Conservation (phyloP, 257 asterid genomes). For the Fraxinus excelsior region DNA sequence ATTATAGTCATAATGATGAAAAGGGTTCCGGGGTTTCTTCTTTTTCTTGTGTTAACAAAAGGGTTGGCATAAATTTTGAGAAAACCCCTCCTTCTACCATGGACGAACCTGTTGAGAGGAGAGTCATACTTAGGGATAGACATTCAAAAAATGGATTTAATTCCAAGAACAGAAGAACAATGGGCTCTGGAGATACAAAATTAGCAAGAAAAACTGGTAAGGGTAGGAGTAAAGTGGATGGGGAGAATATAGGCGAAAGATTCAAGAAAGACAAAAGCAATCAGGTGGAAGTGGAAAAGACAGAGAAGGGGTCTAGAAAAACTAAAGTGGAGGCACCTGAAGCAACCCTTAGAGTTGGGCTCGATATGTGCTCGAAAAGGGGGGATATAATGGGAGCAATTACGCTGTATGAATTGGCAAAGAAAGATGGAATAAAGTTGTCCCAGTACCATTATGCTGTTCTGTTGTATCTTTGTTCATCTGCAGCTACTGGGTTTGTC, state of each 20-base stretch:
- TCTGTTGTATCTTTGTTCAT: constrained; percentile 81
- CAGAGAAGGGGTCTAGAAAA: constrained; percentile 47
- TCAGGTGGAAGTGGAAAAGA: constrained; percentile 31
- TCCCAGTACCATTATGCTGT: constrained; percentile 79
- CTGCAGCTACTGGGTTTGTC: constrained; percentile 79
- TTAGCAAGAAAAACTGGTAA: constrained; percentile 22
- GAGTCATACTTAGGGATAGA: constrained; percentile 49
- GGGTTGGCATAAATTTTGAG: constrained; percentile 20
- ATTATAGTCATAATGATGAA: constrained; percentile 26
- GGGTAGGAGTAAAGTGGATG: constrained; percentile 17
- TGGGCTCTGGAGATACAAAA: constrained; percentile 28
- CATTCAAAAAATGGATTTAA: constrained; percentile 37
- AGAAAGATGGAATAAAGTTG: constrained; percentile 50
- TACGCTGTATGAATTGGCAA: constrained; percentile 61
- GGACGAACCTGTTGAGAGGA: constrained; percentile 40
- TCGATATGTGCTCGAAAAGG: constrained; percentile 76
- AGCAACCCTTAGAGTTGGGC: constrained; percentile 51
- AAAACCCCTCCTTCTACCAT: constrained; percentile 19
- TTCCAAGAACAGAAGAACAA: constrained; percentile 33
- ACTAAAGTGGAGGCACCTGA: constrained; percentile 42
- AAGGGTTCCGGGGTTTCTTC: constrained; percentile 47
- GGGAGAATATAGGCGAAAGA: constrained; percentile 19
- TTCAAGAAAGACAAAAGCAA: constrained; percentile 4
- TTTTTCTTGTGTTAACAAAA: constrained; percentile 24
- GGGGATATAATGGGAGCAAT: constrained; percentile 75